A percentile compares a stretch with the other conserved stretches of the same genome.
phyloP scores from a whole-genome alignment of 169 alveolate genomes.

The Cryptosporidium xiaoi region DNA sequence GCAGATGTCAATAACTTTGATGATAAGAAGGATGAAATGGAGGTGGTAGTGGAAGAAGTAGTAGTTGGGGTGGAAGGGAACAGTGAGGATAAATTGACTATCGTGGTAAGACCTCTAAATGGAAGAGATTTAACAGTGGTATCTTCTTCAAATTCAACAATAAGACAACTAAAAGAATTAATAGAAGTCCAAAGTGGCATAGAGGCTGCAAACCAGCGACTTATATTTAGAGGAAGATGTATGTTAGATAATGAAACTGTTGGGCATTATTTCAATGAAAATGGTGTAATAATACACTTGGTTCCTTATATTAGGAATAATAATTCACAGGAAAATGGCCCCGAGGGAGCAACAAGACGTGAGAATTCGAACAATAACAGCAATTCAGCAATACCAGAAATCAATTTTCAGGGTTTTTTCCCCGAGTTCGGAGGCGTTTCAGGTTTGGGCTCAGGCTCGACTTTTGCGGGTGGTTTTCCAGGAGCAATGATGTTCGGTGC shows the following conservation, averaged over 20 bases:
- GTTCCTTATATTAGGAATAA: slow-evolving; percentile 57
- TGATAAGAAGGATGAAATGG: no score
- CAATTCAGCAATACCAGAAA: neutral
- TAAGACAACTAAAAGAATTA: slow-evolving; percentile 54
- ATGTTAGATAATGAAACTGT: slow-evolving; percentile 64
- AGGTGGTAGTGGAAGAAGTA: no score
- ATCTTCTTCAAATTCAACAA: slow-evolving; percentile 32
- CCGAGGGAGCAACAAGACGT: neutral
- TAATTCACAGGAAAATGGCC: slow-evolving; percentile 3
- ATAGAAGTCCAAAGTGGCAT: slow-evolving; percentile 68
- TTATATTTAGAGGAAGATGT: slow-evolving; percentile 69
- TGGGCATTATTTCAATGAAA: slow-evolving; percentile 27
- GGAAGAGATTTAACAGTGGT: slow-evolving; percentile 53
- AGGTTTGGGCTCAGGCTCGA: neutral
- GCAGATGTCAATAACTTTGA: slow-evolving; percentile 3
- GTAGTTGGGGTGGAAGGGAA: neutral
- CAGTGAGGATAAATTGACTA: neutral
- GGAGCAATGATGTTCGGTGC: slow-evolving; percentile 76
- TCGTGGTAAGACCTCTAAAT: slow-evolving; percentile 46
- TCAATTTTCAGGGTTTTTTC: slow-evolving; percentile 7
- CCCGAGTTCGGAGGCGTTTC: slow-evolving; percentile 1
- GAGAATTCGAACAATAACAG: neutral
- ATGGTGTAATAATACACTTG: slow-evolving; percentile 49
- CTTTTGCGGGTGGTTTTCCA: slow-evolving; percentile 44
- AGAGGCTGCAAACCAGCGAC: slow-evolving; percentile 57